A percentile compares a stretch with the other conserved stretches of the same genome.
phyloP scores from a whole-genome alignment of 2,329 filamentous ascomycete genomes.

The Aspergillus ibericus region DNA sequence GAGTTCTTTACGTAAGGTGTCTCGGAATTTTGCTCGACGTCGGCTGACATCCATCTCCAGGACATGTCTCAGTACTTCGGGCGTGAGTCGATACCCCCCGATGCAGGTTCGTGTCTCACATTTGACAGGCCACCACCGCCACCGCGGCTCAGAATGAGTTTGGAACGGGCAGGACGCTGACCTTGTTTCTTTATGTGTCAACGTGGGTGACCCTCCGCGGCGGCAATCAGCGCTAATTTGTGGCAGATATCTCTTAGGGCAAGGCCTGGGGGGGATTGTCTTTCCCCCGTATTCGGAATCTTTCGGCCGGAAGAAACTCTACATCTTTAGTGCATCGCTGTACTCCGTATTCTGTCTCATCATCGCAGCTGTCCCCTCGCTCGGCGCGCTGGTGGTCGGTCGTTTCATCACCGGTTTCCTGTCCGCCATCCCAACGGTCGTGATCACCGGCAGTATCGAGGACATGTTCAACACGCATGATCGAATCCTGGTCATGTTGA shows the following conservation, averaged over 20 bases:
- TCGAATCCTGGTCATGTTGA: slow-evolving; percentile 6
- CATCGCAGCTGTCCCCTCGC: slow-evolving; percentile 2
- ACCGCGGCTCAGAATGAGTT: neutral
- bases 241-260: slow-evolving; percentile 1
- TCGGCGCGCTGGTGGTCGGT: slow-evolving; percentile 2
- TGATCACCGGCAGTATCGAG: slow-evolving; percentile 10
- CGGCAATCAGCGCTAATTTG: neutral
- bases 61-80: slow-evolving; percentile 2
- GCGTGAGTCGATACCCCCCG: neutral
- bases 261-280: slow-evolving; percentile 6
- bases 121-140: neutral
- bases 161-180: neutral
- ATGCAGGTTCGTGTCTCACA: neutral
- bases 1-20: slow-evolving; percentile 1
- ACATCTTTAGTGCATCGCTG: neutral
- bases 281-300: slow-evolving; percentile 10
- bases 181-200: neutral
- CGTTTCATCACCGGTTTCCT: slow-evolving; percentile 7
- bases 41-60: neutral
- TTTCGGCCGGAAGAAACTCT: slow-evolving; percentile 11
- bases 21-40: neutral
- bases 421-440: slow-evolving; percentile 8
- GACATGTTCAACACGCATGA: slow-evolving; percentile 8
- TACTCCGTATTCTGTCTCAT: slow-evolving; percentile 6
- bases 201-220: neutral